phyloP scores from a whole-genome alignment of 2,329 filamentous ascomycete genomes.

The Lojkania enalia region DNA sequence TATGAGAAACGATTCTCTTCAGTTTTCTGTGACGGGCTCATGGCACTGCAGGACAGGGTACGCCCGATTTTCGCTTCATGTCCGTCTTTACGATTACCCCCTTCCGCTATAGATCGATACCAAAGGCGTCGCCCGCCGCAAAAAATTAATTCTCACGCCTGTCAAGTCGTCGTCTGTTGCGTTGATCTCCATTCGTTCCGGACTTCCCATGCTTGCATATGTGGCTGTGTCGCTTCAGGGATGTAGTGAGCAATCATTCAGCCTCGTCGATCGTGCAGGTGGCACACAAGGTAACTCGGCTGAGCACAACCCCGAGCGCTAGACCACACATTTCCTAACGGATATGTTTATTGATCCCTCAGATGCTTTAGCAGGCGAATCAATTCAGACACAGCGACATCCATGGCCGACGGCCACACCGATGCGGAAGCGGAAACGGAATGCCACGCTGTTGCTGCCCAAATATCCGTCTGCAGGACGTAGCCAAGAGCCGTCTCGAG shows the following conservation, averaged over 20 bases:
- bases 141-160: conserved; percentile 15
- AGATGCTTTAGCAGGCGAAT: not conserved
- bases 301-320: conserved; percentile 2
- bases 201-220: conserved; percentile 5
- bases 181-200: conserved; percentile 9
- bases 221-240: conserved; percentile 9
- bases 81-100: conserved; percentile 7
- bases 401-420: not conserved
- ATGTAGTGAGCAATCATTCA: conserved; percentile 7
- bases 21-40: conserved; percentile 1
- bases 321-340: conserved; percentile 1
- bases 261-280: not conserved
- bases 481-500: conserved; percentile 1
- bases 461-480: conserved; percentile 10
- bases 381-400: not conserved
- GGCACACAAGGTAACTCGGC: not conserved
- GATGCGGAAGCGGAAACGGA: not conserved
- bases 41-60: conserved; percentile 17
- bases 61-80: conserved; percentile 6
- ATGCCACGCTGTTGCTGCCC: conserved; percentile 7
- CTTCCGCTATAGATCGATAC: conserved; percentile 20
- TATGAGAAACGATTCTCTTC: conserved; percentile 12
- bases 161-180: conserved; percentile 1
- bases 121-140: conserved; percentile 17
- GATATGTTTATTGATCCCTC: conserved; percentile 5